These are phyloP conservation scores for Crithidia fasciculata DNA, from an alignment of 208 protist species.

Conservation along the genomic window DNA sequence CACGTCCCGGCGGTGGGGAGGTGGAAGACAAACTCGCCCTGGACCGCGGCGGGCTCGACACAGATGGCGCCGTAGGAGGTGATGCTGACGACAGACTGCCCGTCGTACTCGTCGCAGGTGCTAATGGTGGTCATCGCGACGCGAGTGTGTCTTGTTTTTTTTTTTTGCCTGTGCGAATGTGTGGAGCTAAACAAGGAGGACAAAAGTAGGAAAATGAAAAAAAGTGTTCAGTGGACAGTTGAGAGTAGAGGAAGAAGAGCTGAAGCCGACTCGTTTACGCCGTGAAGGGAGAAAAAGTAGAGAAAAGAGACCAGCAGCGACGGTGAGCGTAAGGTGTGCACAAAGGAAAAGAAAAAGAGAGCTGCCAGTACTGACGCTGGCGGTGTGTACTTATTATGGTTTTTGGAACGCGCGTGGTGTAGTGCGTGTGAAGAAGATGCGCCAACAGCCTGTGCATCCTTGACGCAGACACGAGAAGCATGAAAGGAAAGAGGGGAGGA, in stretches of 20 bases:
- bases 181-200: background rate
- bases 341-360: background rate
- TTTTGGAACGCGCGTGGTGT: too few relatives aligned
- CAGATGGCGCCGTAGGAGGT: conserved; percentile 7
- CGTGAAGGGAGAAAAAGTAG: background rate
- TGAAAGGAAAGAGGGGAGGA: too few relatives aligned
- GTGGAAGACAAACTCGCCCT: conserved; percentile 4
- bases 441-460: too few relatives aligned
- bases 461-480: too few relatives aligned
- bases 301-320: background rate
- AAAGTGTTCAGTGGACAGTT: background rate
- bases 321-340: background rate
- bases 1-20: conserved; percentile 29
- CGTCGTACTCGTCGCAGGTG: conserved; percentile 1
- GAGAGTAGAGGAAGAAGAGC: background rate
- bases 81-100: background rate
- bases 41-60: conserved; percentile 9
- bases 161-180: background rate
- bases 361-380: too few relatives aligned
- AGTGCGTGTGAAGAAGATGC: too few relatives aligned
- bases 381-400: too few relatives aligned
- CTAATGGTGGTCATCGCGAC: conserved; percentile 4
- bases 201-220: conserved; percentile 1
- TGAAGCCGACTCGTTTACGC: background rate
- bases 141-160: background rate